Evolutionary conservation across 1,284 basidiomycete species (phyloP).

Genomic region (Cutaneotrichosporon sp.): DNA sequence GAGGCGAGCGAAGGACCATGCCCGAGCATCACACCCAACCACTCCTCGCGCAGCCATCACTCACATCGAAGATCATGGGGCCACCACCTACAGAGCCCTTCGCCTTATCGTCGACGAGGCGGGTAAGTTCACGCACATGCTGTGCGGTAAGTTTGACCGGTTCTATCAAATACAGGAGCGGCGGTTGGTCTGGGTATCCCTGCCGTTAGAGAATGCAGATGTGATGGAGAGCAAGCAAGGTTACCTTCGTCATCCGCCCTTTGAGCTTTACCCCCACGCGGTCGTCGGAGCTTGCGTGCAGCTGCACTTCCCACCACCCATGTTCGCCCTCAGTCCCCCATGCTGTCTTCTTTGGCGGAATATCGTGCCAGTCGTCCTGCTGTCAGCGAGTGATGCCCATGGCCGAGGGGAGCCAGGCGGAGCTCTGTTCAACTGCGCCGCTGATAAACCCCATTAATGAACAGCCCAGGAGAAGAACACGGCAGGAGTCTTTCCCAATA

Average conservation of each 20-base stretch:
- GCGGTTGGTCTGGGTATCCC: slow-evolving; percentile 12
- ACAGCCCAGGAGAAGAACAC: no score
- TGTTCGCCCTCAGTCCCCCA: slow-evolving; percentile 43
- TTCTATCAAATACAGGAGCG: slow-evolving; percentile 34
- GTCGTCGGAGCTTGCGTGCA: slow-evolving; percentile 33
- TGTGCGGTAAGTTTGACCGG: slow-evolving; percentile 33
- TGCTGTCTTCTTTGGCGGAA: slow-evolving; percentile 41
- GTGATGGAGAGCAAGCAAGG: background rate
- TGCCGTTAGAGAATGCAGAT: background rate
- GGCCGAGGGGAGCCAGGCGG: background rate
- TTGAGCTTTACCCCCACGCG: slow-evolving; percentile 38
- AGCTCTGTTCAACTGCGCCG: no score
- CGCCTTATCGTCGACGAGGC: slow-evolving; percentile 38
- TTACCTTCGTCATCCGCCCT: slow-evolving; percentile 41
- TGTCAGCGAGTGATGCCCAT: no score
- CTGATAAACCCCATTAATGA: no score
- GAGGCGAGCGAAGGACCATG: no score
- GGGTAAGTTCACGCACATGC: slow-evolving; percentile 38
- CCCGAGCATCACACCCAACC: no score
- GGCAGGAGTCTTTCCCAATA: no score
- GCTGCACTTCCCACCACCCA: slow-evolving; percentile 44
- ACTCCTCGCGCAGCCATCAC: no score
- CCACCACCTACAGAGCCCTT: slow-evolving; percentile 29
- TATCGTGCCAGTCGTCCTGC: slow-evolving; percentile 45
- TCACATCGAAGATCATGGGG: slow-evolving; percentile 46